Base-by-base conservation (phyloP, 106 monocot genomes). In the Dendrobium chrysotoxum region DNA sequence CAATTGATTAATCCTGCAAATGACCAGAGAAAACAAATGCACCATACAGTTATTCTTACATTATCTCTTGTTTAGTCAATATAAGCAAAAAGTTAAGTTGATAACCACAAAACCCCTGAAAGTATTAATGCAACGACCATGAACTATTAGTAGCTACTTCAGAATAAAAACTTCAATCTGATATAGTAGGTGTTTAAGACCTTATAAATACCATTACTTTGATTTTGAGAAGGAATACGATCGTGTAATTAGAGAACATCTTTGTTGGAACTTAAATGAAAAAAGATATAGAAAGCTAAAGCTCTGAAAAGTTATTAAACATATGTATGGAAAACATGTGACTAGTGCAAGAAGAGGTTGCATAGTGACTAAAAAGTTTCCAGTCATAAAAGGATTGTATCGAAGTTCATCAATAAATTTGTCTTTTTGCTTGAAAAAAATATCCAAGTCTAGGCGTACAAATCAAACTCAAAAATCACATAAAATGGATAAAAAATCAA, bases 41-140 rank as follows among this genome's bases (percentile, higher is more conserved):
- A 44, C 26, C 25, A n/a, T 46, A 46, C 11, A 40, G 39, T 74
- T 41, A 38, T 30, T 74, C 74, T 21, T 26, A 65, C 9, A 23
- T 74, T 15, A 74, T 40, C 74, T 74, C 23, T 41, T 42, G 20
- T 31, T 74, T 74, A 74, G n/a, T 74, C 8, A 40, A 74, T 41
- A 2, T 74, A 31, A 70, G 16, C n/a, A 31, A 70, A 70, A 16
- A 70, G 15, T 11, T 70, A 16, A 35, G 70, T 23, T 15, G 1
- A 61, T 9, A 70, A 70, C 70, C 13, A 70, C 35, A 12, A 35
- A 70, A 31, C 30, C 31, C 8, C 35, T 35, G 5, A 35, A 35
- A 70, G 31, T 35, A 70, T 15, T 70, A 35, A 70, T 35, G 5
- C 3, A 70, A 70, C 35, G 16, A 70, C 28, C 6, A 65, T 15